Conservation (phyloP, 345 rosid species). For the Combretum micranthum region DNA sequence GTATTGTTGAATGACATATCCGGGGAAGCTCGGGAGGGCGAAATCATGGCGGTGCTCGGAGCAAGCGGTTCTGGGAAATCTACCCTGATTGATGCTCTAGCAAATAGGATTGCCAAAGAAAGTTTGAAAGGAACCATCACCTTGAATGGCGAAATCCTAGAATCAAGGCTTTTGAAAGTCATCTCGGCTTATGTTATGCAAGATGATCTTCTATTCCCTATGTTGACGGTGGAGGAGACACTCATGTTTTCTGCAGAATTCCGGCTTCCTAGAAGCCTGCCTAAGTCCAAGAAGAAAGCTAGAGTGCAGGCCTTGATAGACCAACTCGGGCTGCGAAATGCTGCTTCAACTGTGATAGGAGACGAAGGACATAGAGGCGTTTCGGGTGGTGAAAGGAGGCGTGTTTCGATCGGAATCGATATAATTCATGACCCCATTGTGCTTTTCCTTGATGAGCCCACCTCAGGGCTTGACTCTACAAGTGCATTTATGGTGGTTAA, state of each 20-base stretch:
- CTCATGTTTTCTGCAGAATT: slow-evolving; percentile 93
- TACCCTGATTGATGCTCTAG: slow-evolving; percentile 83
- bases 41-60: slow-evolving; percentile 89
- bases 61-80: slow-evolving; percentile 96
- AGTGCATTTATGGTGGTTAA: slow-evolving; percentile 94
- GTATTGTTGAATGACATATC: slow-evolving; percentile 44
- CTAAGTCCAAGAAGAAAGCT: slow-evolving; percentile 57
- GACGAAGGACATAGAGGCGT: slow-evolving; percentile 95
- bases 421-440: slow-evolving; percentile 83
- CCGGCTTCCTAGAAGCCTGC: slow-evolving; percentile 80
- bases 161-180: slow-evolving; percentile 63
- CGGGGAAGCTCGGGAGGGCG: slow-evolving; percentile 68
- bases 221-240: slow-evolving; percentile 92
- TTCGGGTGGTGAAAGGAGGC: slow-evolving; percentile 87
- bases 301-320: slow-evolving; percentile 87
- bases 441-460: slow-evolving; percentile 86
- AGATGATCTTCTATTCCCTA: slow-evolving; percentile 87
- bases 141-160: slow-evolving; percentile 69
- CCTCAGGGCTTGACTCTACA: slow-evolving; percentile 91
- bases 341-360: slow-evolving; percentile 82
- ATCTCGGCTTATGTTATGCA: slow-evolving; percentile 97
- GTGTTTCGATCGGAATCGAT: slow-evolving; percentile 79
- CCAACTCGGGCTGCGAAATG: slow-evolving; percentile 66
- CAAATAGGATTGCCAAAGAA: slow-evolving; percentile 63
- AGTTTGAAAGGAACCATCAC: slow-evolving; percentile 71